Conservation (phyloP, 768 basidiomycete species). For the Kwoniella bestiolae region DNA sequence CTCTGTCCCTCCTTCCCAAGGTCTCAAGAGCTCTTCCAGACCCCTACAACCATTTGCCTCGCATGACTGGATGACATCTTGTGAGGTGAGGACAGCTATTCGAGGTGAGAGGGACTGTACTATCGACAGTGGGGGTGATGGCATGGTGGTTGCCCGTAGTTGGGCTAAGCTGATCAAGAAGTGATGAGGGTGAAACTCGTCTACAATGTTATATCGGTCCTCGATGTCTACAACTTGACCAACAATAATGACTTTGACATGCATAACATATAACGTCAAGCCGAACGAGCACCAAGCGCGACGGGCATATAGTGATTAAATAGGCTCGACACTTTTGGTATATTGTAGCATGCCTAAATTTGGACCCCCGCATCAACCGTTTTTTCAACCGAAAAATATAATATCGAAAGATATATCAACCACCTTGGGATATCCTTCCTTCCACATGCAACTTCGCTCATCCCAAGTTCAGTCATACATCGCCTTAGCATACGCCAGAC, state of each 20-base stretch:
- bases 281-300: background rate
- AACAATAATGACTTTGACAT: background rate
- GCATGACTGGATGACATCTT: slow-evolving; percentile 51
- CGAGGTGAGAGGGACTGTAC: slow-evolving; percentile 54
- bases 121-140: slow-evolving; percentile 53
- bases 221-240: background rate
- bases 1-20: slow-evolving; percentile 55
- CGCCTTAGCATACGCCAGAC: too few species aligned
- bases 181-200: background rate
- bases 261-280: background rate
- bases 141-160: slow-evolving; percentile 33
- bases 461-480: too few species aligned
- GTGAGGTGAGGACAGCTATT: slow-evolving; percentile 52
- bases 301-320: background rate
- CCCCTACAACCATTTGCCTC: slow-evolving; percentile 54
- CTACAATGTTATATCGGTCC: background rate
- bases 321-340: background rate
- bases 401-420: too few species aligned
- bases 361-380: background rate
- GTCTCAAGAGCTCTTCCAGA: slow-evolving; percentile 54
- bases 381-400: slow-evolving; percentile 9
- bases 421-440: too few species aligned
- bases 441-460: too few species aligned
- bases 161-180: background rate
- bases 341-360: background rate